Conservation (phyloP, 2,329 filamentous ascomycete species). For the Penicillium sp. region DNA sequence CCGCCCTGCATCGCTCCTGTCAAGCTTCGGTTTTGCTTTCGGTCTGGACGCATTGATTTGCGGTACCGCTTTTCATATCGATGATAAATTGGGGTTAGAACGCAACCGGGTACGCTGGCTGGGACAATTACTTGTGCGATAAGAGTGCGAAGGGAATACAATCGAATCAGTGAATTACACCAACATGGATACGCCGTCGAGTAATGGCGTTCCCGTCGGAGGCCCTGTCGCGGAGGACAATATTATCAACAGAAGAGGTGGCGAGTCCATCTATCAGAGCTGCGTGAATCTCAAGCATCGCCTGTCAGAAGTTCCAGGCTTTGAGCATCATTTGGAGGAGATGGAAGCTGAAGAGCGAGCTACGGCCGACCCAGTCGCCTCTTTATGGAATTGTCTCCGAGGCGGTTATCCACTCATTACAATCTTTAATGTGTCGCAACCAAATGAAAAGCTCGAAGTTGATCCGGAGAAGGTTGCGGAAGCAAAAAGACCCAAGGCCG, state of each 20-base stretch:
- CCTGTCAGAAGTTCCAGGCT: conserved; percentile 76
- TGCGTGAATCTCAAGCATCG: conserved; percentile 81
- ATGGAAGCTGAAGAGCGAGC: conserved; percentile 67
- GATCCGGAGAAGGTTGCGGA: conserved; percentile 62
- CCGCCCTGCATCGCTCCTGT: background rate
- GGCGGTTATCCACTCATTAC: conserved; percentile 78
- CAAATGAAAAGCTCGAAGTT: conserved; percentile 63
- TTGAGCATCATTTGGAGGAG: conserved; percentile 69
- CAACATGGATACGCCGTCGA: conserved; percentile 34
- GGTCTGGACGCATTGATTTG: conserved; percentile 8
- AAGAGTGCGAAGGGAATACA: background rate
- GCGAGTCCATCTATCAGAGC: conserved; percentile 94
- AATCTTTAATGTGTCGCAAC: conserved; percentile 82
- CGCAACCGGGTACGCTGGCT: conserved; percentile 15
- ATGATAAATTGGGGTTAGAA: conserved; percentile 7
- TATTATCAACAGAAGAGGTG: conserved; percentile 95
- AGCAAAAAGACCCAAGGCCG: conserved; percentile 76
- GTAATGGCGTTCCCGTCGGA: conserved; percentile 41
- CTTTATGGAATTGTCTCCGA: conserved; percentile 83
- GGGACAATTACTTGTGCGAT: conserved; percentile 13
- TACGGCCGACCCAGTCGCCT: conserved; percentile 73
- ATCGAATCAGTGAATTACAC: conserved; percentile 12
- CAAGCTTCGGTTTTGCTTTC: background rate
- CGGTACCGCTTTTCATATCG: conserved; percentile 5
- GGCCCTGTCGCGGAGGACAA: conserved; percentile 69